Base-by-base conservation (phyloP, 768 basidiomycete genomes). In the Lanmaoa pseudosensibilis region DNA sequence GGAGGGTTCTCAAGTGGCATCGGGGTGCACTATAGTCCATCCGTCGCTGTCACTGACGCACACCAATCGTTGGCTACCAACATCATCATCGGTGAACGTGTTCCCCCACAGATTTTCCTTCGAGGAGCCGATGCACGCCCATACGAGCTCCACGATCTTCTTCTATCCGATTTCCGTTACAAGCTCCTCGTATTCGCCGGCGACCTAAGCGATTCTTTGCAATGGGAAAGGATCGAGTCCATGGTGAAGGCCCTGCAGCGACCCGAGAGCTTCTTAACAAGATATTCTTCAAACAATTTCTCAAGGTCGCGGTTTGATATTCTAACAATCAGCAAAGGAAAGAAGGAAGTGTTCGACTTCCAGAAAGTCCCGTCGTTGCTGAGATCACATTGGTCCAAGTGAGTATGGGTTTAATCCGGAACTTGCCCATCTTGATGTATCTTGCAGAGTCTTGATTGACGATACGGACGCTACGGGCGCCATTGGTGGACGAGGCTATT, bases 401-500 rank as follows among this genome's bases (percentile, higher is more conserved):
- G 37, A 62, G 72, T 61, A 4, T 27, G 19, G 1, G n/a, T 41
- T 40, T 27, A 13, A 45, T 50, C 25, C 8, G 25, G 39, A 19
- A 13, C 11, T 43, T 1, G 13, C 19, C 2, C 12, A 6, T 33
- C 2, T n/a, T 66, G 44, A 65, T 30, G 23, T 33, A 21, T 10
- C 16, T n/a, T 23, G 4, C 54, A 89, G 87, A 68, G 80, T 85
- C 7, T 73, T 84, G 32, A 73, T 86, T 13, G 88, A 90, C 56
- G 85, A 85, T 54, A 67, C 60, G 2, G 80, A 83, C 56, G 56
- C 78, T 33, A 71, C 67, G 16, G 79, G 77, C 4, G 64, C 52
- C 5, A 64, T 73, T 21, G 84, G 83, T 25, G 85, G 84, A 4
- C 74, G 75, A 36, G 85, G 82, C 5, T 88, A 88, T 65, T 59